These are phyloP conservation scores for Teunomyces barrocoloradensis DNA, from an alignment of 805 yeast genomes.

Conservation along the genomic window DNA sequence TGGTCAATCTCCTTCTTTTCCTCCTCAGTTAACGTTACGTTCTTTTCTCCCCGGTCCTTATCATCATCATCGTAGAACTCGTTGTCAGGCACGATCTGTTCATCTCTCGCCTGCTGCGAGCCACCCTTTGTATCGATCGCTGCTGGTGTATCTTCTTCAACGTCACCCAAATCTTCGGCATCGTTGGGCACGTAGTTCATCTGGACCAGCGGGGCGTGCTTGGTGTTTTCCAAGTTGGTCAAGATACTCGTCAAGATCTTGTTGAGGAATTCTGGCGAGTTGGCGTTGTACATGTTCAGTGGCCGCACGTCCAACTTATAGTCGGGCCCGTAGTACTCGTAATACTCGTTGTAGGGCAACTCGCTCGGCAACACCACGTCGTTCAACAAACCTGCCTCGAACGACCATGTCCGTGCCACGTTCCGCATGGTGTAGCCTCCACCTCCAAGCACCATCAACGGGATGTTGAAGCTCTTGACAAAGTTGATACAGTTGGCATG, in stretches of 20 bases:
- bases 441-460: slow-evolving; percentile 93
- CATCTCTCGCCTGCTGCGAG: slow-evolving; percentile 79
- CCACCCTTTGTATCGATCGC: slow-evolving; percentile 93
- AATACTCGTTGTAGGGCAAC: slow-evolving; percentile 90
- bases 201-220: slow-evolving; percentile 96
- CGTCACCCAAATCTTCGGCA: slow-evolving; percentile 82
- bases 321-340: slow-evolving; percentile 97
- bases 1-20: slow-evolving; percentile 37
- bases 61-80: slow-evolving; percentile 76
- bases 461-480: slow-evolving; percentile 81
- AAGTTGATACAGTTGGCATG: slow-evolving; percentile 95
- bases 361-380: slow-evolving; percentile 62
- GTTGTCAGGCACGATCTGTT: slow-evolving; percentile 62
- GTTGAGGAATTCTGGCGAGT: slow-evolving; percentile 87
- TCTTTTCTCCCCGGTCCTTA: slow-evolving; percentile 37
- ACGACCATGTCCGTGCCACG: slow-evolving; percentile 94
- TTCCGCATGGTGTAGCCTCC: slow-evolving; percentile 98
- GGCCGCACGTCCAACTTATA: slow-evolving; percentile 93
- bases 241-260: slow-evolving; percentile 76
- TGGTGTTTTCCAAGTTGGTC: slow-evolving; percentile 80
- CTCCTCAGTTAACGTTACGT: slow-evolving; percentile 33
- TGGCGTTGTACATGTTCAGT: slow-evolving; percentile 94
- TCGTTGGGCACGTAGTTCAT: slow-evolving; percentile 87
- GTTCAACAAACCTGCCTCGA: slow-evolving; percentile 84
- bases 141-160: slow-evolving; percentile 74